Evolutionary conservation across 176 grass and related monocot genomes (phyloP).

Genomic region (Phragmites australis): DNA sequence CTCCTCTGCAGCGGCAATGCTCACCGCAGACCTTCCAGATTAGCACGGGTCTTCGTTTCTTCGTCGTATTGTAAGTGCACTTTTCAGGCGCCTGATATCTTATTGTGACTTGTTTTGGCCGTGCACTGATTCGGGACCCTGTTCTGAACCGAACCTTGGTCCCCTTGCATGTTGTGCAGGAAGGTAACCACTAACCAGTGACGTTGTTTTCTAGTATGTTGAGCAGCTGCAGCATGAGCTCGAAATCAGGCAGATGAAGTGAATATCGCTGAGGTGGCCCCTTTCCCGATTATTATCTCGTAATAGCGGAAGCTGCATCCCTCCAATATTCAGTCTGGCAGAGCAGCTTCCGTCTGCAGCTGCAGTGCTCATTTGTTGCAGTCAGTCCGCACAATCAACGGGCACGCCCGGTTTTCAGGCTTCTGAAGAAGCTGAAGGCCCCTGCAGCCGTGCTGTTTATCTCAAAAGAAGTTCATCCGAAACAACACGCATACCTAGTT

Average conservation of each 20-base stretch:
- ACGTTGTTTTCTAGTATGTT: not conserved
- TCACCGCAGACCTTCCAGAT: not conserved
- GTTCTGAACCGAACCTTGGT: not conserved
- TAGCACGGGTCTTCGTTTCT: not conserved
- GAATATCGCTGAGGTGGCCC: not conserved
- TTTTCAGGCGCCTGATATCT: not conserved
- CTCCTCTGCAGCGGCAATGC: not conserved
- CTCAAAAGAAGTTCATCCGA: too few species aligned
- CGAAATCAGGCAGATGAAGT: not conserved
- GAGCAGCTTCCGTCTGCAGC: too few species aligned
- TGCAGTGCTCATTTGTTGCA: too few species aligned
- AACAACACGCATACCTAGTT: too few species aligned
- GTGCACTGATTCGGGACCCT: not conserved
- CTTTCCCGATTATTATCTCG: too few species aligned
- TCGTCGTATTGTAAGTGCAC: not conserved
- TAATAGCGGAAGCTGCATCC: too few species aligned
- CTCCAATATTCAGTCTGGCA: too few species aligned
- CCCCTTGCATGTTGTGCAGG: not conserved
- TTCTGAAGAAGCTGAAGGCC: too few species aligned
- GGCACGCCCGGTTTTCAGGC: too few species aligned
- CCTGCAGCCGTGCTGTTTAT: too few species aligned
- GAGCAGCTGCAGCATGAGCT: not conserved
- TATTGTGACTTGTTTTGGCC: not conserved
- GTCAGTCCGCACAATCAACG: too few species aligned
- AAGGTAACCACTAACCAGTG: not conserved